Evolutionary conservation across 2,329 filamentous ascomycete species (phyloP).

Genomic region (Paracoccidioides lutzii): DNA sequence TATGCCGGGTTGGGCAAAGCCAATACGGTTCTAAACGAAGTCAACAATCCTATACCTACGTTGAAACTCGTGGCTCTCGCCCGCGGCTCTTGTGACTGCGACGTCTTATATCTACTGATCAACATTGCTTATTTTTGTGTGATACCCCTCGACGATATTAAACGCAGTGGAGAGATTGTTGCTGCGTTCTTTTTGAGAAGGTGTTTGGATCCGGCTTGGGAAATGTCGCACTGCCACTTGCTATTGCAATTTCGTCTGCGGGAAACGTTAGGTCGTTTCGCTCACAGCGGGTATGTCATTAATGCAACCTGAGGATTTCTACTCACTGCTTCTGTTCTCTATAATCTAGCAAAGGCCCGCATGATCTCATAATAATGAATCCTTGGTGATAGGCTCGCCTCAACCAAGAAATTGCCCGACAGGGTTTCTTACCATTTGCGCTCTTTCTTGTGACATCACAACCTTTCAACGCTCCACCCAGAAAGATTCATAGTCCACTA

Average conservation of each 20-base stretch:
- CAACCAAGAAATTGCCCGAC: slow-evolving; percentile 60
- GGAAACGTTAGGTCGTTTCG: slow-evolving; percentile 60
- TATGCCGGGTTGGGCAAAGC: slow-evolving; percentile 50
- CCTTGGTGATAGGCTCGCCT: slow-evolving; percentile 47
- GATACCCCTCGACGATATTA: slow-evolving; percentile 50
- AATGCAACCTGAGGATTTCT: not conserved
- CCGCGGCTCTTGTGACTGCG: slow-evolving; percentile 47
- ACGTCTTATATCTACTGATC: slow-evolving; percentile 48
- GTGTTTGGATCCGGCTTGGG: slow-evolving; percentile 33
- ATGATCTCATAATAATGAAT: not conserved
- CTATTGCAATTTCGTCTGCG: slow-evolving; percentile 53
- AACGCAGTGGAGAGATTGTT: slow-evolving; percentile 48
- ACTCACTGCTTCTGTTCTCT: too few species aligned
- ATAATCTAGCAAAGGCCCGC: not conserved
- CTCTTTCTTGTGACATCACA: slow-evolving; percentile 48
- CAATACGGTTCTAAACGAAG: slow-evolving; percentile 59
- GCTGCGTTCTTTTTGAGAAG: slow-evolving; percentile 51
- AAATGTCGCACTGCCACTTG: slow-evolving; percentile 5
- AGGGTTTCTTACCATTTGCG: slow-evolving; percentile 56
- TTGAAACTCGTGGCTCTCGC: slow-evolving; percentile 46
- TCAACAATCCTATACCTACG: slow-evolving; percentile 53
- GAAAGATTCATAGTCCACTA: slow-evolving; percentile 58
- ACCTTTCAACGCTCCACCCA: slow-evolving; percentile 54
- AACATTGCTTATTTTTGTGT: slow-evolving; percentile 49
- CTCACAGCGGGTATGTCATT: slow-evolving; percentile 48